phyloP scores from a whole-genome alignment of 345 rosid species.

The Ceriops tagal region DNA sequence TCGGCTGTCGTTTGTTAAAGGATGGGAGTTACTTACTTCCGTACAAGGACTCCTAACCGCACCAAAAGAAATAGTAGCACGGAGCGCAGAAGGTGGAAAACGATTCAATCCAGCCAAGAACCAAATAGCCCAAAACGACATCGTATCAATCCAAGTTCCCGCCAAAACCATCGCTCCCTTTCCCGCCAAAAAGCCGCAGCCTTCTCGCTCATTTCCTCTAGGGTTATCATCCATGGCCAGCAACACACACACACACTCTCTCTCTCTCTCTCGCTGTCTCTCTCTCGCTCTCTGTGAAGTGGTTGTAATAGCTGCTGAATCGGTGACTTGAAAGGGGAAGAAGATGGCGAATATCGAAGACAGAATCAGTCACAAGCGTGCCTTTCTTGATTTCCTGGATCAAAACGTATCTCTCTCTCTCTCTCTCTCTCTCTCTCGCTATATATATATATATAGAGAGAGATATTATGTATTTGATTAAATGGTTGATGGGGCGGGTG shows the following conservation, averaged over 20 bases:
- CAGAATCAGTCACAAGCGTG: constrained; percentile 71
- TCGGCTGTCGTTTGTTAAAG: no score
- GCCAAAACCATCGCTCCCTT: constrained; percentile 22
- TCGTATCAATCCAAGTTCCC: constrained; percentile 17
- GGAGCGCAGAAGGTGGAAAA: no score
- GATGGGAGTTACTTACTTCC: no score
- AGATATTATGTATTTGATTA: background rate
- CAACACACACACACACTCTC: background rate
- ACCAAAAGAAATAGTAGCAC: no score
- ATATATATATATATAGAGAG: no score
- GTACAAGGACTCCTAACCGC: no score
- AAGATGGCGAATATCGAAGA: constrained; percentile 65
- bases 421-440: no score
- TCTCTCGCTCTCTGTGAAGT: constrained; percentile 11
- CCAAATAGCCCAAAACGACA: constrained; percentile 39
- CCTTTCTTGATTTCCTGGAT: constrained; percentile 68
- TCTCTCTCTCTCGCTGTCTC: constrained; percentile 9
- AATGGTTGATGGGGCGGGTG: background rate
- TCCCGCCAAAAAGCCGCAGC: background rate
- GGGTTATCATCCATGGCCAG: background rate
- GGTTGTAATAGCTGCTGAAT: background rate
- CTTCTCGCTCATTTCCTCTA: background rate
- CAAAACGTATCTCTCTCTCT: constrained; percentile 39
- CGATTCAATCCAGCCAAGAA: background rate
- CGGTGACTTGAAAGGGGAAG: background rate